A percentile compares a stretch with the other conserved stretches of the same genome.
These are phyloP conservation scores for Protostelium mycophagum DNA, from an alignment of 78 protist genomes.

Conservation along the genomic window DNA sequence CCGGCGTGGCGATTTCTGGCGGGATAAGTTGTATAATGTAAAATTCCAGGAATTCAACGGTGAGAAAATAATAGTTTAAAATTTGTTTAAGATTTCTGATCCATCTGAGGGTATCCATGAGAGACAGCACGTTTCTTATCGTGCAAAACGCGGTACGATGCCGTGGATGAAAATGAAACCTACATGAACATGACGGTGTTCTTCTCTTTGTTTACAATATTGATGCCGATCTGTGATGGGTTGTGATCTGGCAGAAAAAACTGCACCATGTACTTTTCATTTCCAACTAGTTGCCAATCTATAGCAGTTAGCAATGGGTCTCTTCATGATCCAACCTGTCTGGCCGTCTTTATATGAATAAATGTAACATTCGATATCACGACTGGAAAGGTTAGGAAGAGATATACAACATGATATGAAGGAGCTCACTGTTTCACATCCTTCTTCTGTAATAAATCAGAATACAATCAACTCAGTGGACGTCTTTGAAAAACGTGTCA, in stretches of 20 bases:
- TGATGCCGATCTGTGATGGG: background rate
- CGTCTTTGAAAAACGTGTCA: constrained; percentile 2
- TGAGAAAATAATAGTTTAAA: too few relatives aligned
- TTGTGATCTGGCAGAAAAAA: background rate
- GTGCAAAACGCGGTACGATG: too few relatives aligned
- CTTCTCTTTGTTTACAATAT: background rate
- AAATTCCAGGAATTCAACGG: too few relatives aligned
- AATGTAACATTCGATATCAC: background rate
- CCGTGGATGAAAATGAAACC: background rate
- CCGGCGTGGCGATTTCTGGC: constrained; percentile 42
- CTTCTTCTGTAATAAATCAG: background rate
- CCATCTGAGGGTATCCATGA: too few relatives aligned
- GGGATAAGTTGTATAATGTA: background rate
- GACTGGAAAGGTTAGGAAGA: background rate
- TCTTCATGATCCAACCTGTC: background rate
- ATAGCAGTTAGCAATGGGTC: background rate
- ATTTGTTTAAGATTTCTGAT: too few relatives aligned
- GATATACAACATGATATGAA: background rate
- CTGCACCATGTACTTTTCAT: background rate
- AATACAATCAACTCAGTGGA: background rate
- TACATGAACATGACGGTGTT: background rate
- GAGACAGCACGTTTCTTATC: too few relatives aligned
- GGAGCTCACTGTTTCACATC: background rate
- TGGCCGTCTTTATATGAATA: background rate
- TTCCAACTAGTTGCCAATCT: background rate